Percentiles rank a stretch among this genome's conserved stretches.
Conservation (phyloP, 495 filamentous ascomycete genomes). For the Talaromyces ruber region DNA sequence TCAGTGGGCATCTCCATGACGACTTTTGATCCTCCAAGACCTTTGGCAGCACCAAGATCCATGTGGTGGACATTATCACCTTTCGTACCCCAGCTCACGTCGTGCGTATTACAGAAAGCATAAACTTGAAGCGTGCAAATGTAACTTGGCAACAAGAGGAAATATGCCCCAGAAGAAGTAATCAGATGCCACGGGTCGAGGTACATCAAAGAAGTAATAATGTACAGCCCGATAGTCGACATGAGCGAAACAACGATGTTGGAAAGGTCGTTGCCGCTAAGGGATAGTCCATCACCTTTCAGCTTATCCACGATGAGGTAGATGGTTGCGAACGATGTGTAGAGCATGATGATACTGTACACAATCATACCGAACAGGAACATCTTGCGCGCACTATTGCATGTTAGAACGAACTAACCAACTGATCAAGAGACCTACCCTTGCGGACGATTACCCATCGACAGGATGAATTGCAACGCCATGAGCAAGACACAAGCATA, state of each 20-base stretch:
- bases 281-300: conserved; percentile 41
- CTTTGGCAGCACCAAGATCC: conserved; percentile 78
- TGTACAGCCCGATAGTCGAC: conserved; percentile 89
- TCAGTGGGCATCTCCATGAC: conserved; percentile 93
- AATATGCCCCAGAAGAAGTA: conserved; percentile 88
- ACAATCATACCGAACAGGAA: conserved; percentile 81
- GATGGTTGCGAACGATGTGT: conserved; percentile 79
- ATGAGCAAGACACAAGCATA: conserved; percentile 83
- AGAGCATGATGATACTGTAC: conserved; percentile 90
- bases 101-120: conserved; percentile 99
- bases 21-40: conserved; percentile 57
- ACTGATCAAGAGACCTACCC: conserved; percentile 39
- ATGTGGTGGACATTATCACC: conserved; percentile 91
- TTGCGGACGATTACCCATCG: conserved; percentile 97
- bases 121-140: conserved; percentile 98
- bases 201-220: conserved; percentile 92
- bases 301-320: conserved; percentile 83
- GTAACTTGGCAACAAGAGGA: conserved; percentile 81
- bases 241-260: conserved; percentile 87
- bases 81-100: conserved; percentile 98
- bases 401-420: background rate
- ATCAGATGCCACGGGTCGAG: conserved; percentile 99
- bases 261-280: conserved; percentile 85
- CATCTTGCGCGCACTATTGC: conserved; percentile 66
- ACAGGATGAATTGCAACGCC: conserved; percentile 91